Base-by-base conservation (phyloP, 108 stramenopile genomes). In the Cylindrotheca closterium region DNA sequence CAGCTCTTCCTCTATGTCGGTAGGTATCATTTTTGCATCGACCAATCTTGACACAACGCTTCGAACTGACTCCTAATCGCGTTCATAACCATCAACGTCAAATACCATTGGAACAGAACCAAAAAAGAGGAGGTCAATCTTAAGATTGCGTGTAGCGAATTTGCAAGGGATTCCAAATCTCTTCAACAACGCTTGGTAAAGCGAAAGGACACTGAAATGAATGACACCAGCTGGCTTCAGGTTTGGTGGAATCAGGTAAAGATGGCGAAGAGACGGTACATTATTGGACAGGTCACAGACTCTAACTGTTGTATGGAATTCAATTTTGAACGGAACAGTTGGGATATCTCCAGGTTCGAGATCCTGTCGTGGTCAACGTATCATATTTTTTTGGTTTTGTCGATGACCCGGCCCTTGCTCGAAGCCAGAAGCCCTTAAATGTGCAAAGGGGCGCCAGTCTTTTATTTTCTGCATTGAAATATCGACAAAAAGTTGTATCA, bases 341-440 rank as follows among this genome's bases (percentile, higher is more conserved):
- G 7, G 76, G 76, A 19, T 85, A 87, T 55, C 74, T 85, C 30
- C 65, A 79, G 59, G 82, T 83, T 15, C 74, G 87, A 19, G 87
- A 81, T 34, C 87, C 87, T 30, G 67, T 81, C 27, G 82, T 79
- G 17, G 52, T 85, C 32, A 75, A 83, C 46, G 81, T 88, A 15
- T 80, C 79, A 15, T 88, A 88, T 65, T 86, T 86, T 60, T 84
- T 83, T 47, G 73, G 76, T 22, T 76, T 86, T 59, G 55, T 55
- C 27, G 74, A 85, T 54, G 80, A 81, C 50, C 63, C 68, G n/a
- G 66, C 77, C n/a, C 19, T 68, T 12, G 7, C 12, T 26, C 18
- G n/a, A 23, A 7, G 48, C 22, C 27, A 47, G 27, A 0, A 48
- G 10, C 25, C 15, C 5, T 60, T 60, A 5, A 55, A 56, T 31